These are phyloP conservation scores for Heterobasidion parviporum DNA, from an alignment of 1,284 basidiomycete species.

Conservation along the genomic window DNA sequence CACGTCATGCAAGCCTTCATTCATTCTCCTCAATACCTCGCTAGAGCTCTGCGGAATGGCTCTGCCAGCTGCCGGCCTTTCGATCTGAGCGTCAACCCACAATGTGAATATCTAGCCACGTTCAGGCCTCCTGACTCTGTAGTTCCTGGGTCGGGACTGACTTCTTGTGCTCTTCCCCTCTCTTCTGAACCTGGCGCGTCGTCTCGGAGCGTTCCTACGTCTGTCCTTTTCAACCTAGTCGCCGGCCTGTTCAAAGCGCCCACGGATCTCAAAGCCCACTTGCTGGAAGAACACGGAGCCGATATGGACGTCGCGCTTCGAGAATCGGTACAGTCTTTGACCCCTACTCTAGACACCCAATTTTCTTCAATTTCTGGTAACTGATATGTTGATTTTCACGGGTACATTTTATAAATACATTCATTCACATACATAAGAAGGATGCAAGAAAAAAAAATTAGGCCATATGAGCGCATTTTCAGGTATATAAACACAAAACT, in stretches of 20 bases:
- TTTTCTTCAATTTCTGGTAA: too few species aligned
- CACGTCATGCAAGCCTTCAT: constrained; percentile 6
- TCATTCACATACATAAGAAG: too few species aligned
- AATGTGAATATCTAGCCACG: constrained; percentile 1
- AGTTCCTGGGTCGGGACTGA: neutral
- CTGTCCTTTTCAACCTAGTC: neutral
- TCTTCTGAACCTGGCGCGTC: too few species aligned
- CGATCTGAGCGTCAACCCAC: constrained; percentile 1
- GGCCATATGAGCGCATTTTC: too few species aligned
- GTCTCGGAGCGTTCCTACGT: neutral
- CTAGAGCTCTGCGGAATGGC: neutral
- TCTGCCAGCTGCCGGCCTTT: neutral
- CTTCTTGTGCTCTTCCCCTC: neutral
- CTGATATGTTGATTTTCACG: too few species aligned
- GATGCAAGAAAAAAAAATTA: too few species aligned
- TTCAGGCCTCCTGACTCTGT: neutral
- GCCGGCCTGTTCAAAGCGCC: neutral
- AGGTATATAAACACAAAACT: too few species aligned
- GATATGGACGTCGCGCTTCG: neutral
- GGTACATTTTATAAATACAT: too few species aligned
- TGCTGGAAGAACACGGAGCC: neutral
- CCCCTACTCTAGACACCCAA: too few species aligned
- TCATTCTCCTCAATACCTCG: neutral
- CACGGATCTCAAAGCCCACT: neutral
- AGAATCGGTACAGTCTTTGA: too few species aligned